Evolutionary conservation across 345 rosid genomes (phyloP).

Genomic region (Xanthoceras sorbifolium): DNA sequence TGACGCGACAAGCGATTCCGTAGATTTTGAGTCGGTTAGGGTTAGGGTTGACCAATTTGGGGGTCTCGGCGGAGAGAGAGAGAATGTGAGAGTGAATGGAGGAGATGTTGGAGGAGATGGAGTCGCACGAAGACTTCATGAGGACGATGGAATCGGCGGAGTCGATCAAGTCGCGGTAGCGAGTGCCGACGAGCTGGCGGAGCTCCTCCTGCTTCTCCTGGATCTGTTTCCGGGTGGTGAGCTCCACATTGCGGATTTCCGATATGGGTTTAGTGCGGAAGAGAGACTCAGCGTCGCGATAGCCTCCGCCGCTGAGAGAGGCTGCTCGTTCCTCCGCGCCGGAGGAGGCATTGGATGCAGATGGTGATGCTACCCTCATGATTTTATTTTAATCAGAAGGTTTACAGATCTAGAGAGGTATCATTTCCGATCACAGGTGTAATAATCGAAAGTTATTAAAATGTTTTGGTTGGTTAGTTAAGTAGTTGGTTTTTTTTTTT

Average conservation of each 20-base stretch:
- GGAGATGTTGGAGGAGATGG: constrained; percentile 67
- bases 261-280: constrained; percentile 73
- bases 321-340: constrained; percentile 38
- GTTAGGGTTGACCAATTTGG: constrained; percentile 26
- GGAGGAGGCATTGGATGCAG: constrained; percentile 26
- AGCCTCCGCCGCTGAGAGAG: constrained; percentile 47
- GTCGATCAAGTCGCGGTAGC: not conserved
- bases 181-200: not conserved
- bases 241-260: constrained; percentile 78
- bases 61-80: constrained; percentile 47
- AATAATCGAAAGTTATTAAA: too few relatives aligned
- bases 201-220: constrained; percentile 15
- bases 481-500: too few relatives aligned
- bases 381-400: too few relatives aligned
- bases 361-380: constrained; percentile 46
- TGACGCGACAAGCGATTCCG: constrained; percentile 61
- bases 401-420: too few relatives aligned
- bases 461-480: too few relatives aligned
- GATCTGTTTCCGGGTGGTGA: constrained; percentile 71
- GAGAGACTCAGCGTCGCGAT: constrained; percentile 80
- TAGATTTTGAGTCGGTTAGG: constrained; percentile 36
- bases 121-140: constrained; percentile 81
- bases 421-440: too few relatives aligned
- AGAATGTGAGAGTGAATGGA: constrained; percentile 72
- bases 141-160: not conserved